Conservation (phyloP, 257 asterid species). For the Gynochthodes officinalis region DNA sequence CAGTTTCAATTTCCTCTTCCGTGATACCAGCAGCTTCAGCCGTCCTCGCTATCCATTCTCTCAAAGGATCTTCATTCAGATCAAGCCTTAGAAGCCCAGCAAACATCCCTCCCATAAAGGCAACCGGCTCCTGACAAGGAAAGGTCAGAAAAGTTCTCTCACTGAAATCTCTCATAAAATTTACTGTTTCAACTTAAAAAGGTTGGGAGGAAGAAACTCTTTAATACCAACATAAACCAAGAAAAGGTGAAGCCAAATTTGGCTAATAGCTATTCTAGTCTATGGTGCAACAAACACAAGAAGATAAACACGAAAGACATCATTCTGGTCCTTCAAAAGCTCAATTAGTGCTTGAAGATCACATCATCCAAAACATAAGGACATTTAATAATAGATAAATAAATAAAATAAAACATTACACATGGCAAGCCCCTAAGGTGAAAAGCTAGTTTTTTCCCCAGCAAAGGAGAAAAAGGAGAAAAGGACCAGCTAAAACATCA, state of each 20-base stretch:
- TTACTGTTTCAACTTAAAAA: neutral
- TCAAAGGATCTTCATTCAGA: slow-evolving; percentile 76
- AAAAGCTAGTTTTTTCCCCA: too few species aligned
- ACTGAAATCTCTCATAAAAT: too few species aligned
- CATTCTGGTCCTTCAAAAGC: too few species aligned
- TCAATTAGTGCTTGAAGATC: too few species aligned
- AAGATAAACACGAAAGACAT: too few species aligned
- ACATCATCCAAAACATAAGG: too few species aligned
- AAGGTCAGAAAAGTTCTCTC: neutral
- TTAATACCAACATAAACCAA: too few species aligned
- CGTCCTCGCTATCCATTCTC: slow-evolving; percentile 74
- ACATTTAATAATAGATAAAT: too few species aligned
- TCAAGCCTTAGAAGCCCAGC: slow-evolving; percentile 89
- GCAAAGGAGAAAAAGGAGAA: neutral
- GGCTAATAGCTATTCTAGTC: neutral
- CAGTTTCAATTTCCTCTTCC: slow-evolving; percentile 32
- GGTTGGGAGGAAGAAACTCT: neutral
- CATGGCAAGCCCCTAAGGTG: too few species aligned
- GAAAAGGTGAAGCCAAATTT: neutral
- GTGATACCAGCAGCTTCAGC: slow-evolving; percentile 69
- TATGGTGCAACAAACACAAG: too few species aligned
- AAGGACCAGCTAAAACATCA: neutral
- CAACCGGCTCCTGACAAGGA: slow-evolving; percentile 67
- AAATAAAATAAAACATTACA: too few species aligned
- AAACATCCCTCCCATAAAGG: slow-evolving; percentile 80